These are phyloP conservation scores for Fomitopsis betulina DNA, from an alignment of 1,284 basidiomycete species.

Conservation along the genomic window DNA sequence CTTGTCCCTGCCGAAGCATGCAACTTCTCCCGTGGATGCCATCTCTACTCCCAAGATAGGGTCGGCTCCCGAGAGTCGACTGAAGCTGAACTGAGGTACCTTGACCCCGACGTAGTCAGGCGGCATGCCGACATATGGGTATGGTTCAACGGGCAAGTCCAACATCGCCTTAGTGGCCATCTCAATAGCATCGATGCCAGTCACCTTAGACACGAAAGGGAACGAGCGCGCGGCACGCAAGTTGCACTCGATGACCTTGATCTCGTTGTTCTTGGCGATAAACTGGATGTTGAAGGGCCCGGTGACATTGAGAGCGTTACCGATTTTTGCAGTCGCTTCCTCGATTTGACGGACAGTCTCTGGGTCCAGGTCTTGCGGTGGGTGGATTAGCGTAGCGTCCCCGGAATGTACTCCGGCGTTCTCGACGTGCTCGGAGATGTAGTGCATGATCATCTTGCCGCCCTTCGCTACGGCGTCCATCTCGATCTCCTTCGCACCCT, in stretches of 20 bases:
- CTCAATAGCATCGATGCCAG: conserved; percentile 95
- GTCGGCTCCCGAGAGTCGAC: conserved; percentile 92
- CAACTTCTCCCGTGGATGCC: conserved; percentile 99
- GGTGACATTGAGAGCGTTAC: conserved; percentile 96
- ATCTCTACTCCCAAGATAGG: conserved; percentile 99
- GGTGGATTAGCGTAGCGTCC: conserved; percentile 96
- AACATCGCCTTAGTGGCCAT: conserved; percentile 99
- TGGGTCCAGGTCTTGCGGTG: conserved; percentile 96
- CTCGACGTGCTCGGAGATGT: conserved; percentile 99
- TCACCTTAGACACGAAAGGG: conserved; percentile 99
- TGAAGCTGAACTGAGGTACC: conserved; percentile 98
- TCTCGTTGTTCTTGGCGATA: conserved; percentile 99
- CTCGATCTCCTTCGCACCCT: conserved; percentile 99
- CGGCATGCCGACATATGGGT: conserved; percentile 86
- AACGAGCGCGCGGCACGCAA: conserved; percentile 96
- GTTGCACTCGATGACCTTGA: conserved; percentile 99
- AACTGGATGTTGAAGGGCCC: conserved; percentile 99
- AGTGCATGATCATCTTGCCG: conserved; percentile 99
- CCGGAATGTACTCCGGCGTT: conserved; percentile 98
- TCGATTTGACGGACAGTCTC: conserved; percentile 95
- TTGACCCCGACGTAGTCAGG: conserved; percentile 96
- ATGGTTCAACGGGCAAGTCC: conserved; percentile 82
- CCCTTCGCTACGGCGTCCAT: conserved; percentile 98
- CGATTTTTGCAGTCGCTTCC: conserved; percentile 96
- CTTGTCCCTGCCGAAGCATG: conserved; percentile 96